A percentile compares a stretch with the other conserved stretches of the same genome.
Conservation (phyloP, 2,329 filamentous ascomycete species). For the Calonectria pseudoturangicola region DNA sequence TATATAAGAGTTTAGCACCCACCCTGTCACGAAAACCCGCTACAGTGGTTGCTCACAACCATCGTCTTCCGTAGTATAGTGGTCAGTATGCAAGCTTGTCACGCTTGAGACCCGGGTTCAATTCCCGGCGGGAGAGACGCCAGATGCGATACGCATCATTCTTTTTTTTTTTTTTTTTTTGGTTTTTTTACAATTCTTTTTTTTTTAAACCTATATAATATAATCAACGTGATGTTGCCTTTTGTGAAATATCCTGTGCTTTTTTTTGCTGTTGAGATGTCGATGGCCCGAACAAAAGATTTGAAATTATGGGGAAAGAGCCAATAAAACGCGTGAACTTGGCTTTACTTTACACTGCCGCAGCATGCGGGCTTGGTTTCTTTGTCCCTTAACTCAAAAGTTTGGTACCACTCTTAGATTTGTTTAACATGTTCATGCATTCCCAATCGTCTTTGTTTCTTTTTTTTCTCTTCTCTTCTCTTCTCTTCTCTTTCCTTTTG, state of each 20-base stretch:
- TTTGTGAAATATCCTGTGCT: too few relatives aligned
- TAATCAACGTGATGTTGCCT: too few relatives aligned
- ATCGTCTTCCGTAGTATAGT: constrained; percentile 46
- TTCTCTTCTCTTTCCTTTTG: too few relatives aligned
- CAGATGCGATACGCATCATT: constrained; percentile 32
- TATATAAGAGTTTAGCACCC: not conserved
- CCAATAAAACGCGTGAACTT: too few relatives aligned
- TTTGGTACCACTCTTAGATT: too few relatives aligned
- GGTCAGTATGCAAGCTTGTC: constrained; percentile 47
- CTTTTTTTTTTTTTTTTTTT: constrained; percentile 28
- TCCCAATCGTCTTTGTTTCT: too few relatives aligned
- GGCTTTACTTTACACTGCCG: too few relatives aligned
- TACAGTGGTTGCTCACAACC: constrained; percentile 44
- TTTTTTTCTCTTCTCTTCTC: not conserved
- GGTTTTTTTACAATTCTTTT: not conserved
- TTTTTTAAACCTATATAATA: not conserved
- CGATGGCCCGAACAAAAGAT: too few relatives aligned
- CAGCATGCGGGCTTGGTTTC: too few relatives aligned
- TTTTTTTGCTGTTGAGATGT: too few relatives aligned
- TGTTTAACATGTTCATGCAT: not conserved
- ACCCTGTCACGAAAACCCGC: constrained; percentile 35
- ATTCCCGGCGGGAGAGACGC: constrained; percentile 45
- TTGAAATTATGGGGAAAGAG: too few relatives aligned
- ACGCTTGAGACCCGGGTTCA: constrained; percentile 47
- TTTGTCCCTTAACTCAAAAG: not conserved